These are phyloP conservation scores for Fraxinus dipetala DNA, from an alignment of 305 asterid species.

Conservation along the genomic window DNA sequence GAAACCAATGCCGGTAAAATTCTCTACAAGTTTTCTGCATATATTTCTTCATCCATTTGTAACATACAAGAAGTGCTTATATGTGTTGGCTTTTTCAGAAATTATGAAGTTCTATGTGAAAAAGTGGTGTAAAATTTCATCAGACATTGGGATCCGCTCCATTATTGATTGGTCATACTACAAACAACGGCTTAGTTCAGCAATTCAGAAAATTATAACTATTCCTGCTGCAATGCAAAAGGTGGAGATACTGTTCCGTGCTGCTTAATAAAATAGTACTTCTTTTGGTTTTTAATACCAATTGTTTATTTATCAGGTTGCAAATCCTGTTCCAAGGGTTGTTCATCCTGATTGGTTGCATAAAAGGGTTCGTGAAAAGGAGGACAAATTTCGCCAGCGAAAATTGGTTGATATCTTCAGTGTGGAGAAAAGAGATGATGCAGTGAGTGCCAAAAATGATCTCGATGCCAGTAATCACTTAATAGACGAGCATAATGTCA, in stretches of 20 bases:
- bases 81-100: conserved; percentile 48
- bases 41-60: conserved; percentile 17
- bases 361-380: conserved; percentile 97
- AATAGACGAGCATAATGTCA: conserved; percentile 42
- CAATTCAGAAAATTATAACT: conserved; percentile 89
- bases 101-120: conserved; percentile 81
- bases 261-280: conserved; percentile 6
- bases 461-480: conserved; percentile 32
- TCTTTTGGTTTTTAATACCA: conserved; percentile 32
- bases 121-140: conserved; percentile 96
- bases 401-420: conserved; percentile 83
- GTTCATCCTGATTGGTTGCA: conserved; percentile 99
- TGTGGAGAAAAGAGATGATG: conserved; percentile 43
- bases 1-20: conserved; percentile 80
- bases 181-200: conserved; percentile 91
- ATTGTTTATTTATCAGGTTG: conserved; percentile 55
- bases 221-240: conserved; percentile 99
- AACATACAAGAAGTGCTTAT: conserved; percentile 27
- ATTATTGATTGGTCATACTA: conserved; percentile 99
- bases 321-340: conserved; percentile 98
- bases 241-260: conserved; percentile 41
- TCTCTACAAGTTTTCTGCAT: conserved; percentile 7
- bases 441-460: conserved; percentile 33
- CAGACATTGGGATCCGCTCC: conserved; percentile 89
- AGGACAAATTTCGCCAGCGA: conserved; percentile 90